Percentiles rank a stretch among this genome's conserved stretches.
phyloP scores from a whole-genome alignment of 768 basidiomycete species.

The Boletus vermiculosoides region DNA sequence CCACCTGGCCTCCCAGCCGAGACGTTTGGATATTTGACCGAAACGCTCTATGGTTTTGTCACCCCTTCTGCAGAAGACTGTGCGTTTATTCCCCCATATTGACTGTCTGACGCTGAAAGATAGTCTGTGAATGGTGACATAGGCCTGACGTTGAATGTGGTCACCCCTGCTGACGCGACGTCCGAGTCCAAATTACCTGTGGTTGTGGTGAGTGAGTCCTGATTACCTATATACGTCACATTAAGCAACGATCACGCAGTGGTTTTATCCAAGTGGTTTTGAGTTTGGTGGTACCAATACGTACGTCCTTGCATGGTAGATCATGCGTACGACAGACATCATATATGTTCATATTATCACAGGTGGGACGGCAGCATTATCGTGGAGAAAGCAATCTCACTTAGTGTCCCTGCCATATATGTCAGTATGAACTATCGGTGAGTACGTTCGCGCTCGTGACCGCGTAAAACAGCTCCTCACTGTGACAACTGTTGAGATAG shows the following conservation, averaged over 20 bases:
- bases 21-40: conserved; percentile 21
- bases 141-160: conserved; percentile 54
- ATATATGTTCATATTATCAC: background rate
- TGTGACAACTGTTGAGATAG: too few relatives aligned
- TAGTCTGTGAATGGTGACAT: too few relatives aligned
- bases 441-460: background rate
- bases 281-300: conserved; percentile 25
- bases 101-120: background rate
- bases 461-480: too few relatives aligned
- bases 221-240: too few relatives aligned
- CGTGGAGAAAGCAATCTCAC: conserved; percentile 32
- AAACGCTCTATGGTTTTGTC: conserved; percentile 29
- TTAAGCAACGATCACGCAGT: conserved; percentile 19
- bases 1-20: conserved; percentile 18
- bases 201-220: conserved; percentile 42
- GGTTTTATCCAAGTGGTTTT: conserved; percentile 38
- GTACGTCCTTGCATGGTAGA: background rate
- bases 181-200: conserved; percentile 49
- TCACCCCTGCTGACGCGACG: conserved; percentile 43
- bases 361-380: conserved; percentile 23
- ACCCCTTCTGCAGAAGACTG: conserved; percentile 46
- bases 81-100: conserved; percentile 22
- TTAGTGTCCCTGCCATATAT: conserved; percentile 35
- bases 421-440: conserved; percentile 45
- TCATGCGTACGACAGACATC: background rate